These are phyloP conservation scores for Hanseniaspora thailandica DNA, from an alignment of 805 yeast species.

Conservation along the genomic window DNA sequence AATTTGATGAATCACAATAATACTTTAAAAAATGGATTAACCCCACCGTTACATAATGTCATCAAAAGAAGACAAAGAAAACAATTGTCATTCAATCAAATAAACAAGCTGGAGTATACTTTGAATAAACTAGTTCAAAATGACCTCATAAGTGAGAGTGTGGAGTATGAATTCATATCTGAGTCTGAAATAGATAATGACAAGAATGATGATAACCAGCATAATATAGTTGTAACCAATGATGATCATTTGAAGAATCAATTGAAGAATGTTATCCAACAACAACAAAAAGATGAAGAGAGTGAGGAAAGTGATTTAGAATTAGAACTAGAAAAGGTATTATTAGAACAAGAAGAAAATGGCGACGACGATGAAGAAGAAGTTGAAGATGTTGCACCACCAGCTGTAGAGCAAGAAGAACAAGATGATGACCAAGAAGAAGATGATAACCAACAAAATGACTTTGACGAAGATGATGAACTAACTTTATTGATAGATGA, in stretches of 20 bases:
- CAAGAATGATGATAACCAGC: background rate
- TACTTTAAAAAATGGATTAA: conserved; percentile 60
- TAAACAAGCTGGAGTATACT: conserved; percentile 64
- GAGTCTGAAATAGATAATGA: conserved; percentile 30
- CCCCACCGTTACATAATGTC: conserved; percentile 67
- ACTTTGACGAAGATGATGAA: conserved; percentile 31
- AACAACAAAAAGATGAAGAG: conserved; percentile 18
- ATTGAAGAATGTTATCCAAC: conserved; percentile 18
- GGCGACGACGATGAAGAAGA: conserved; percentile 26
- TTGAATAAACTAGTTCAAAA: conserved; percentile 64
- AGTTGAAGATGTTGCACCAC: conserved; percentile 18
- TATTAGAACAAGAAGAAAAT: conserved; percentile 27
- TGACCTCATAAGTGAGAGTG: conserved; percentile 77
- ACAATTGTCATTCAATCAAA: conserved; percentile 54
- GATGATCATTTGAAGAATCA: conserved; percentile 21
- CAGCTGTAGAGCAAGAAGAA: conserved; percentile 27
- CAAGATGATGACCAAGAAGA: conserved; percentile 31
- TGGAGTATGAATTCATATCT: conserved; percentile 63
- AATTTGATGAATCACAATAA: conserved; percentile 15
- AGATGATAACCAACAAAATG: conserved; percentile 30
- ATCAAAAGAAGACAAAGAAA: conserved; percentile 59
- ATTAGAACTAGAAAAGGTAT: conserved; percentile 20
- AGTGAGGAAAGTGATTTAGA: conserved; percentile 21
- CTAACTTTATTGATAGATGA: conserved; percentile 18
- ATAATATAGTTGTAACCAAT: conserved; percentile 12